phyloP scores from a whole-genome alignment of 2,329 filamentous ascomycete species.

The Trichoderma sp. region DNA sequence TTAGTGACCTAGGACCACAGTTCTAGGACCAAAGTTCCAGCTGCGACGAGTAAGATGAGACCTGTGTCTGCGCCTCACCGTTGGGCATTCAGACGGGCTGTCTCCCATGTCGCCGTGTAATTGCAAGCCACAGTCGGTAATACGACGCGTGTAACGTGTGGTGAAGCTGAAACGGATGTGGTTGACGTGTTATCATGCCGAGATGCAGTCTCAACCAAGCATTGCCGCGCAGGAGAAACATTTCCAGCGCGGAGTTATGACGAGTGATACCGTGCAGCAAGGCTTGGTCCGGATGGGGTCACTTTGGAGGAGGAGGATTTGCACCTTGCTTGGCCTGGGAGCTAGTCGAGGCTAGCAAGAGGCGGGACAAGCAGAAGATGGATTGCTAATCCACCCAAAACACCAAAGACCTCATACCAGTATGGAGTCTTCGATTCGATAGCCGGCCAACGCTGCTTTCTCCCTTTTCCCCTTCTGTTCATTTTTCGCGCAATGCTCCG shows the following conservation, averaged over 20 bases:
- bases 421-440: neutral
- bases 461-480: neutral
- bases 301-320: conserved; percentile 20
- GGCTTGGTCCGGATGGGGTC: conserved; percentile 1
- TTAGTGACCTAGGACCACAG: neutral
- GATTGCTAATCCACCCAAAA: conserved; percentile 18
- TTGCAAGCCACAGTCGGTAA: neutral
- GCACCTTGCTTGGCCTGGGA: neutral
- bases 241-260: too few relatives aligned
- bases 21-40: neutral
- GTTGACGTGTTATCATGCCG: conserved; percentile 16
- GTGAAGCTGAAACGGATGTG: conserved; percentile 15
- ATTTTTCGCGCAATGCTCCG: neutral
- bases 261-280: neutral
- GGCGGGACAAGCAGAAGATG: neutral
- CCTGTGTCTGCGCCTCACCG: conserved; percentile 14
- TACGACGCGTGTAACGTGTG: neutral
- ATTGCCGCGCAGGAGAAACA: too few relatives aligned
- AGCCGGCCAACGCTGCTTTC: neutral
- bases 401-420: neutral
- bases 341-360: neutral
- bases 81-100: conserved; percentile 6
- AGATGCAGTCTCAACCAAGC: neutral
- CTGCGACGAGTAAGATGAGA: conserved; percentile 18
- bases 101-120: conserved; percentile 16